Evolutionary conservation across 108 stramenopile species (phyloP).

Genomic region (Fistulifera pelliculosa): DNA sequence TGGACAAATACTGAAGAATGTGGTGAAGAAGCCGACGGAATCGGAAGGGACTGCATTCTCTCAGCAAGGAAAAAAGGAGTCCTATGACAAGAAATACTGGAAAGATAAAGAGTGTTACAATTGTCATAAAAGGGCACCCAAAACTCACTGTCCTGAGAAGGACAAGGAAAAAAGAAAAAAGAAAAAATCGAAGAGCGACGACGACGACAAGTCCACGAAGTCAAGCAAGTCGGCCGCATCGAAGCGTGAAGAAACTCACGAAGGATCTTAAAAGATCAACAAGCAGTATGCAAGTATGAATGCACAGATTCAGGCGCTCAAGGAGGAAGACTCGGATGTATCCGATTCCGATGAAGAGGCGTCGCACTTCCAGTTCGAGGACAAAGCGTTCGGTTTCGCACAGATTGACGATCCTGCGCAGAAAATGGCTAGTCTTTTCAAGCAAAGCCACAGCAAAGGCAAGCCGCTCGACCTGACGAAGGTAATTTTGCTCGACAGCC

Average conservation of each 20-base stretch:
- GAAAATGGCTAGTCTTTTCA: background rate
- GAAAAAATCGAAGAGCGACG: background rate
- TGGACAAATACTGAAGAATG: constrained; percentile 10
- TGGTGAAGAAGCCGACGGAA: background rate
- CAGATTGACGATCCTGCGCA: background rate
- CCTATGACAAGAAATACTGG: constrained; percentile 10
- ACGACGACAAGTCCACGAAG: background rate
- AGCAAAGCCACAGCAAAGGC: background rate
- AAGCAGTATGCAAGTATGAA: constrained; percentile 1
- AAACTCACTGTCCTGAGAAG: background rate
- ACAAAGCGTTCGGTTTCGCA: background rate
- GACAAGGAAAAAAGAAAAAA: background rate
- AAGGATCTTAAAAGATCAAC: background rate
- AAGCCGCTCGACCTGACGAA: background rate
- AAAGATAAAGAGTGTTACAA: constrained; percentile 6
- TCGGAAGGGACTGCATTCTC: constrained; percentile 9
- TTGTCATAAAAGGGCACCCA: background rate
- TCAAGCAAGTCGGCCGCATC: background rate
- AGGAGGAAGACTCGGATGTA: background rate
- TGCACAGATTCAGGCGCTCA: background rate
- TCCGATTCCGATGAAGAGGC: background rate
- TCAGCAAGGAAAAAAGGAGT: background rate
- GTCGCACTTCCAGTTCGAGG: constrained; percentile 11
- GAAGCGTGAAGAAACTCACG: background rate
- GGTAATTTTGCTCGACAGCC: constrained; percentile 27